Evolutionary conservation across 257 asterid genomes (phyloP).

Genomic region (Voacanga thouarsii): DNA sequence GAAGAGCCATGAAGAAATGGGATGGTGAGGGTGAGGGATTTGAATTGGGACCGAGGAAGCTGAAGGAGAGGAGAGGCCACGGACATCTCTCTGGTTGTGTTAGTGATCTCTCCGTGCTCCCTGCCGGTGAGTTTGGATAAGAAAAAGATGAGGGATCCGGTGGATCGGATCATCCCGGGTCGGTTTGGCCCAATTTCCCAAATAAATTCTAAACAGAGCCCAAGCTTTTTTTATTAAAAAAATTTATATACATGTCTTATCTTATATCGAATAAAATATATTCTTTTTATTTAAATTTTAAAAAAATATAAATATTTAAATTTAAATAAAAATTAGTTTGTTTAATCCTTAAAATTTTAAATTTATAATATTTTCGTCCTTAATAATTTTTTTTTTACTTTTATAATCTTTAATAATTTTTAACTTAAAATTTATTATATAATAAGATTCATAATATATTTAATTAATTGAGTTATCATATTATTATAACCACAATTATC

Average conservation of each 20-base stretch:
- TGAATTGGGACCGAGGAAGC: slow-evolving; percentile 49
- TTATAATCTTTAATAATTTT: too few species aligned
- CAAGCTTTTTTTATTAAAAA: background rate
- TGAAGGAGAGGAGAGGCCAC: slow-evolving; percentile 37
- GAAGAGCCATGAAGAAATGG: slow-evolving; percentile 82
- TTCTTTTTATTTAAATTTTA: too few species aligned
- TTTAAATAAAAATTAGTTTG: too few species aligned
- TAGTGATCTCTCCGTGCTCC: background rate
- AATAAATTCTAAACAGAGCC: background rate
- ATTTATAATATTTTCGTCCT: too few species aligned
- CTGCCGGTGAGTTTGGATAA: slow-evolving; percentile 17
- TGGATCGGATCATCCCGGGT: background rate
- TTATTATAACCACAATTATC: too few species aligned
- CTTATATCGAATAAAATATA: background rate
- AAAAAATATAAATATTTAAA: too few species aligned
- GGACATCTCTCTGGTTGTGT: slow-evolving; percentile 32
- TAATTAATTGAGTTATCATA: too few species aligned
- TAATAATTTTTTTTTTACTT: too few species aligned
- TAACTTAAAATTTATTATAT: too few species aligned
- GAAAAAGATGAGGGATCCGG: background rate
- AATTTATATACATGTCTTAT: too few species aligned
- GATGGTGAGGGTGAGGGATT: slow-evolving; percentile 47
- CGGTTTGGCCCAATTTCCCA: background rate
- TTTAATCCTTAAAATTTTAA: too few species aligned
- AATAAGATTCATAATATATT: too few species aligned